Evolutionary conservation across 108 stramenopile genomes (phyloP), one percentile per base, ranked within the genome.

Genomic region (Discostella pseudostelligera): DNA sequence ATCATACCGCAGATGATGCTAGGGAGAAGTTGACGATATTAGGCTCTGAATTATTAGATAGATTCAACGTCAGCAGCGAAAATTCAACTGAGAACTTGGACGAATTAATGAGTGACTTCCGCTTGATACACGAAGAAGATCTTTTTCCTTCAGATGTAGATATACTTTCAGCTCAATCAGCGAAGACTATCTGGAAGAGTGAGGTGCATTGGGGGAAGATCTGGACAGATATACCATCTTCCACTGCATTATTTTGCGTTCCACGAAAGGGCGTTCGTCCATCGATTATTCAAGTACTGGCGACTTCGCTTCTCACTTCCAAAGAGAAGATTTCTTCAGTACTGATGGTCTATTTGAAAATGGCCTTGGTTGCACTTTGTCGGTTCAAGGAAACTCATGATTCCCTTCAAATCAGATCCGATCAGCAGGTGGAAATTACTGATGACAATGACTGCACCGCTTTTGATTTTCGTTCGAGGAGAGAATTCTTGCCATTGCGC

Each of bases 61-160:
- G 89, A 51, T 94, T 89, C 69, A 66, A 64, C n/a, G 57, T 69
- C 17, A 39, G 50, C 12, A 56, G 73, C 40, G 82, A 72, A 13
- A 59, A 67, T 39, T 47, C 53, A 11, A 70, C 63, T 0, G 74
- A 69, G 4, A 88, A 76, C 40, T 54, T 82, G 37, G 78, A 59
- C 12, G 93, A 94, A 46, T 74, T 94, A 17, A 50, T 94, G 20
- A 78, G 79, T 17, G 87, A 94, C 56, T 87, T 90, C 57, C 59
- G 89, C 26, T 17, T 65, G 16, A 24, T 65, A 0, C 70, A 84
- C 54, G 81, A 77, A 32, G 81, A 71, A 20, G 59, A 75, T 28
- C 39, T 79, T 40, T 16, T 56, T 39, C 20, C 62, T 3, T 11
- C 42, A 14, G 6, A 37, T 5, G 32, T 25, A 4, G 53, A 62